Evolutionary conservation across 306 rosid species (phyloP).

Genomic region (Medicago arabica): DNA sequence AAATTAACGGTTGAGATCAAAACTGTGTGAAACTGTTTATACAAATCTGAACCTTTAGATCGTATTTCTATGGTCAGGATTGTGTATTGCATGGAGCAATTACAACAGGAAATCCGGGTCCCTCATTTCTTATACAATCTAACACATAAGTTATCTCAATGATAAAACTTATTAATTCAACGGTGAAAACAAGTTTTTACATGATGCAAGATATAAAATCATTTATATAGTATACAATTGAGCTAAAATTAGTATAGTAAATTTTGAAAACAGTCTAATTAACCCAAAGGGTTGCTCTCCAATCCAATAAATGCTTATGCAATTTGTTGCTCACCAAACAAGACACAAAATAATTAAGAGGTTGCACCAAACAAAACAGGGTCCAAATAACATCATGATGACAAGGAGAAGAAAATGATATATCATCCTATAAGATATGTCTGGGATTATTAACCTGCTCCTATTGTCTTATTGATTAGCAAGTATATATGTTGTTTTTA

Average conservation of each 20-base stretch:
- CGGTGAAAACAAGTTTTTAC: too few species aligned
- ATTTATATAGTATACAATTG: too few species aligned
- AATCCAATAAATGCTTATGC: slow-evolving; percentile 18
- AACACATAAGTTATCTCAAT: too few species aligned
- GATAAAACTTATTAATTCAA: too few species aligned
- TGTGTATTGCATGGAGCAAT: too few species aligned
- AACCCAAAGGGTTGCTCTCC: neutral
- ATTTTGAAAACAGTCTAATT: slow-evolving; percentile 4
- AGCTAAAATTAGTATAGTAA: slow-evolving; percentile 5
- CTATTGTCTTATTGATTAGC: slow-evolving; percentile 56
- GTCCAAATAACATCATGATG: slow-evolving; percentile 36
- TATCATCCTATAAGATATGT: slow-evolving; percentile 48
- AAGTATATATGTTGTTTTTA: slow-evolving; percentile 32
- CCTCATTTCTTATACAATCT: too few species aligned
- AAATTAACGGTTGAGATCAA: too few species aligned
- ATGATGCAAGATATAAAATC: too few species aligned
- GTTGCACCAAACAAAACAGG: slow-evolving; percentile 42
- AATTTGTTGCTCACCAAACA: neutral
- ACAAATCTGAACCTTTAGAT: too few species aligned
- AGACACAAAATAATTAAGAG: slow-evolving; percentile 42
- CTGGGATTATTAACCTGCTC: slow-evolving; percentile 47
- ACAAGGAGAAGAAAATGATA: slow-evolving; percentile 40
- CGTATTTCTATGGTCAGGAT: too few species aligned
- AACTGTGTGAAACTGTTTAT: too few species aligned
- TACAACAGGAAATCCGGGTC: too few species aligned